Conservation (phyloP, 805 yeast species). For the Tanozyma kutaoensis region DNA sequence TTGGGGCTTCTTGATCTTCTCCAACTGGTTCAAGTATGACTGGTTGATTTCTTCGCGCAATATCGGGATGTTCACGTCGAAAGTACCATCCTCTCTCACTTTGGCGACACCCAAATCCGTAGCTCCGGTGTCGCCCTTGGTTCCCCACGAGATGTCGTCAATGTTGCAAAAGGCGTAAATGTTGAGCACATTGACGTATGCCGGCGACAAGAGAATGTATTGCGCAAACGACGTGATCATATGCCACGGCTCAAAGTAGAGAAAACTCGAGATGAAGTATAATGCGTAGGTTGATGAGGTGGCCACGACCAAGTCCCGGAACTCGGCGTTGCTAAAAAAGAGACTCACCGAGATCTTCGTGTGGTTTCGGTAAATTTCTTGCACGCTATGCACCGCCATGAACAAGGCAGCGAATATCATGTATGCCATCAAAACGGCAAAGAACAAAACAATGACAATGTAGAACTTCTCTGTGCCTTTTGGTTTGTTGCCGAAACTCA, state of each 20-base stretch:
- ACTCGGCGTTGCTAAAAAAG: constrained; percentile 31
- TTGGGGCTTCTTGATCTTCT: constrained; percentile 33
- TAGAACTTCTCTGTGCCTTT: constrained; percentile 46
- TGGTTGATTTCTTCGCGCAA: constrained; percentile 39
- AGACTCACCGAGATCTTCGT: constrained; percentile 28
- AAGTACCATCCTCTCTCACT: constrained; percentile 36
- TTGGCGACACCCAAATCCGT: not conserved
- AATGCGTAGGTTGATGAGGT: constrained; percentile 49
- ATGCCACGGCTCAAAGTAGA: constrained; percentile 59
- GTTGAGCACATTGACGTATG: constrained; percentile 43
- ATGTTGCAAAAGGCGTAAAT: constrained; percentile 61
- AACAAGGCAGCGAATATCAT: constrained; percentile 45
- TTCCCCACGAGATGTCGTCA: constrained; percentile 66
- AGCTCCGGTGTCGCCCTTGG: constrained; percentile 21
- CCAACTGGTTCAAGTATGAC: constrained; percentile 37
- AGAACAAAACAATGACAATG: constrained; percentile 36
- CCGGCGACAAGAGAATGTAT: constrained; percentile 36
- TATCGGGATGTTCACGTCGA: constrained; percentile 40
- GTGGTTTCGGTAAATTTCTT: constrained; percentile 16
- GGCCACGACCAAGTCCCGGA: constrained; percentile 41
- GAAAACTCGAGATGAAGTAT: constrained; percentile 42
- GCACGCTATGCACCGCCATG: constrained; percentile 41
- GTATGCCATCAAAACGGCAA: constrained; percentile 49
- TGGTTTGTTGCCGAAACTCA: constrained; percentile 54
- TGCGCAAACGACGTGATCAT: constrained; percentile 42